These are phyloP conservation scores for Nigrospora osmanthi DNA, from an alignment of 2,329 filamentous ascomycete species.

Conservation along the genomic window DNA sequence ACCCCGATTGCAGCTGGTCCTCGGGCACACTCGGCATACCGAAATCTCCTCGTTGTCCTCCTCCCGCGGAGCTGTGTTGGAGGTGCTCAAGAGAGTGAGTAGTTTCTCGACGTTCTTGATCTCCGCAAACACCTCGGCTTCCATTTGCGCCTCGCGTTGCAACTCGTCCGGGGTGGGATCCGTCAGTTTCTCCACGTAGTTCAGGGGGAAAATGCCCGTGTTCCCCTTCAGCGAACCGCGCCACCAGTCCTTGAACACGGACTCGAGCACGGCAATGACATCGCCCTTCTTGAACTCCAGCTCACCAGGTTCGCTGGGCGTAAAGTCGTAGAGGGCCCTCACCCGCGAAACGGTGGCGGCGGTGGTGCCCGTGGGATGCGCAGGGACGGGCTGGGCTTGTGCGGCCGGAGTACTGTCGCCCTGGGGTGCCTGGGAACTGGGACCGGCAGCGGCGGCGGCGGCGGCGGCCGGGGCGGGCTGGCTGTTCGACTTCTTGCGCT, in stretches of 20 bases:
- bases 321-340: conserved; percentile 88
- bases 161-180: conserved; percentile 93
- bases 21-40: conserved; percentile 31
- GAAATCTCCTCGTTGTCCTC: conserved; percentile 98
- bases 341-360: conserved; percentile 94
- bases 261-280: conserved; percentile 93
- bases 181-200: conserved; percentile 95
- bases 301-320: conserved; percentile 87
- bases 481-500: conserved; percentile 41
- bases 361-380: conserved; percentile 75
- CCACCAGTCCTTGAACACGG: conserved; percentile 99
- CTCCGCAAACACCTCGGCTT: conserved; percentile 60
- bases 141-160: conserved; percentile 93
- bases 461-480: not conserved
- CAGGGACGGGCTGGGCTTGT: conserved; percentile 39
- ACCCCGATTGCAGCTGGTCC: not conserved
- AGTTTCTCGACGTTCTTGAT: conserved; percentile 62
- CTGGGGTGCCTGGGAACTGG: conserved; percentile 18
- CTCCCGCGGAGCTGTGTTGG: conserved; percentile 68
- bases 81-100: conserved; percentile 83
- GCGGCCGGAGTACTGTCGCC: conserved; percentile 20
- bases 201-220: conserved; percentile 95
- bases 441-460: conserved; percentile 23
- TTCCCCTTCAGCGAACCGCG: conserved; percentile 89
- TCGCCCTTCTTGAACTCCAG: conserved; percentile 95